Evolutionary conservation across 108 stramenopile species (phyloP), one percentile per base, ranked within the genome.

Genomic region (Skeletonema potamos): DNA sequence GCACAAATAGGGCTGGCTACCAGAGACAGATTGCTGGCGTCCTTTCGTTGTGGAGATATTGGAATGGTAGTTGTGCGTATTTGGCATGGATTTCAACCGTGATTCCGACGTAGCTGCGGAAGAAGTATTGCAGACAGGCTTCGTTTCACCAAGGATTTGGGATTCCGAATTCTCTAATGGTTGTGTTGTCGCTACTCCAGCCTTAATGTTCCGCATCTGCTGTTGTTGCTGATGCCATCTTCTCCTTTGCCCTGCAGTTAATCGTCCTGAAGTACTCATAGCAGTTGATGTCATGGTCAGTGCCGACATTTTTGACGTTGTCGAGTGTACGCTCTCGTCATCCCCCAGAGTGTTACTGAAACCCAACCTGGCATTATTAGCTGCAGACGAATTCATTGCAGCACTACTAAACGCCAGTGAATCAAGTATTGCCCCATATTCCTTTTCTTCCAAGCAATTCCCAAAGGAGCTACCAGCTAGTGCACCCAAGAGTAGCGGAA

Each of bases 1-100:
- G 34, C 70, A 70, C 1, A 82, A 73, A 43, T 82, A 79, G n/a
- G 82, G 72, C 5, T 58, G 44, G 27, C 77, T 79, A 1, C 82
- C 82, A 26, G 66, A 58, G 36, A 62, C n/a, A 28, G 74, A 44
- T 58, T 82, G 82, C 24, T 74, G 82, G 4, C 82, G 61, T 24
- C 68, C 77, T 24, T 39, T 24, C 20, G 60, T 18, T 3, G 27
- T 15, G 18, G 48, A 51, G 0, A 51, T 51, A 2, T 51, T 51
- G 7, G 48, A 51, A 22, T 51, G 22, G 9, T 20, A 51, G 22
- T 51, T 51, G 7, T 22, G 6, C n/a, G 48, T 22, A 41, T 41
- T 41, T 22, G 48, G 18, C 4, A 6, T 15, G 1, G 48, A 51
- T 24, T 51, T 51, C 48, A 22, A 9, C 18, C 1, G 48, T 22